These are phyloP conservation scores for Pythium periplocum DNA, from an alignment of 352 stramenopile genomes.

Conservation along the genomic window DNA sequence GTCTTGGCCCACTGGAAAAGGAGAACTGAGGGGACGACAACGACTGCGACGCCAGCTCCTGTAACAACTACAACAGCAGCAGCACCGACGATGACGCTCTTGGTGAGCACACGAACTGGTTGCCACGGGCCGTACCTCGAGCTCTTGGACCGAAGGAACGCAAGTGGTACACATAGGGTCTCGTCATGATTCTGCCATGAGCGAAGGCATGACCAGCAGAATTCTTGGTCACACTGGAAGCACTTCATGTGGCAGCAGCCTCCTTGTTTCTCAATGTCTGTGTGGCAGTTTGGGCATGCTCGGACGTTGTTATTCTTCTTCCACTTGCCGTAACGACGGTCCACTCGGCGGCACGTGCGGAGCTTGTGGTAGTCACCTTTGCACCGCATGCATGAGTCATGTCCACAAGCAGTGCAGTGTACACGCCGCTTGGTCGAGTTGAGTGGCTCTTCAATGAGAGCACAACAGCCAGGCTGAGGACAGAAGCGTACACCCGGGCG, in stretches of 20 bases:
- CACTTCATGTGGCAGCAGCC: conserved; percentile 85
- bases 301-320: conserved; percentile 68
- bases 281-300: conserved; percentile 58
- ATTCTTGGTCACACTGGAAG: conserved; percentile 80
- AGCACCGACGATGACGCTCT: conserved; percentile 51
- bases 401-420: conserved; percentile 35
- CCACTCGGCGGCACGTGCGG: conserved; percentile 45
- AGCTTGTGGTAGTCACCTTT: conserved; percentile 52
- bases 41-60: conserved; percentile 52
- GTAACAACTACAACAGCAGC: conserved; percentile 45
- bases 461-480: conserved; percentile 55
- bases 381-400: conserved; percentile 70
- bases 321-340: conserved; percentile 66
- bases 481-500: conserved; percentile 66
- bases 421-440: conserved; percentile 37
- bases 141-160: conserved; percentile 67
- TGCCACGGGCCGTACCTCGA: conserved; percentile 52
- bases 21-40: conserved; percentile 65
- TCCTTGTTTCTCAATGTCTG: conserved; percentile 80
- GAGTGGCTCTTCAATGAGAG: conserved; percentile 47
- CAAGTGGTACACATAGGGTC: conserved; percentile 60
- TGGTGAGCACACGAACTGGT: conserved; percentile 66
- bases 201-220: conserved; percentile 77
- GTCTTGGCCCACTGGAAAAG: conserved; percentile 53
- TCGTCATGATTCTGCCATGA: conserved; percentile 68